phyloP scores from a whole-genome alignment of 768 basidiomycete species.

The Boletus speciosus region DNA sequence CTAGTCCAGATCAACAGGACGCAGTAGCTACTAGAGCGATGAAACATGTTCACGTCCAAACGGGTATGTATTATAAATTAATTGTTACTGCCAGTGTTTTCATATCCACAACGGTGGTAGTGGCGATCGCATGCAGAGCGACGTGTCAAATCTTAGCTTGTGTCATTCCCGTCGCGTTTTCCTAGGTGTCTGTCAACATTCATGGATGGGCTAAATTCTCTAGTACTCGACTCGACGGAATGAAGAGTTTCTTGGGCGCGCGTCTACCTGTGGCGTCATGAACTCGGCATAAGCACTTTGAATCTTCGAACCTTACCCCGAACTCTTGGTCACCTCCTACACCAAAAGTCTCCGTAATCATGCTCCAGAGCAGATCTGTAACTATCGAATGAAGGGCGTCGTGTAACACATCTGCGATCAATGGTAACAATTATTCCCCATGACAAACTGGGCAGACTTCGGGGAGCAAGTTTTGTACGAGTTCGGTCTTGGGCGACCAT shows the following conservation, averaged over 20 bases:
- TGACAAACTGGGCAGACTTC: background rate
- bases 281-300: background rate
- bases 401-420: background rate
- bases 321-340: no score
- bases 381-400: background rate
- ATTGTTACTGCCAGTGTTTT: background rate
- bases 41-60: background rate
- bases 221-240: background rate
- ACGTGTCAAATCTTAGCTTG: background rate
- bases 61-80: no score
- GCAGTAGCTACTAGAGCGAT: background rate
- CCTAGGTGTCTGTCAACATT: background rate
- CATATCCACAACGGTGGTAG: background rate
- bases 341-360: no score
- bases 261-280: background rate
- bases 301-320: background rate
- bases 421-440: background rate
- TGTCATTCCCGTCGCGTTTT: background rate
- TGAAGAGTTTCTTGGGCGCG: background rate
- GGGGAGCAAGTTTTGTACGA: background rate
- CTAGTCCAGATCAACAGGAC: background rate
- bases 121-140: background rate
- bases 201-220: background rate
- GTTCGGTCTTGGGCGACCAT: background rate
- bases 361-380: background rate